Base-by-base conservation (phyloP, 129 eudicot species). In the Artemisia tridentata region DNA sequence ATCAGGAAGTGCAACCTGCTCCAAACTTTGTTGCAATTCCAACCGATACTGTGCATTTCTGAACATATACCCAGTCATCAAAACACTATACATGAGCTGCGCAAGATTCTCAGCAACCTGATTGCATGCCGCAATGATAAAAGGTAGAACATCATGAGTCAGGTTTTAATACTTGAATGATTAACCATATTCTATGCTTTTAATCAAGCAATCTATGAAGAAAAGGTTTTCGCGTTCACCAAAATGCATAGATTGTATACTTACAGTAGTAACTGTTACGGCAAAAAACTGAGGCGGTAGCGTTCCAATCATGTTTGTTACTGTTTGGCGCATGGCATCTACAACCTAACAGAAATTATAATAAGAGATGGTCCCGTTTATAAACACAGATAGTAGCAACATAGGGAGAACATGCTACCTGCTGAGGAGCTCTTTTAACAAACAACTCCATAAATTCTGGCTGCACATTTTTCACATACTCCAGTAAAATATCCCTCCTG, bases 51-150 rank as follows among this genome's bases (percentile, higher is more conserved):
- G 96, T 48, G 97, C 98, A 77, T 93, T 93, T 73, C 96, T 82
- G 70, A 93, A 93, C 98, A 93, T 93, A 78, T 93, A 93, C 48
- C 98, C 98, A 54, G 98, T 93, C 98, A 93, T 93, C 86, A 93
- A 62, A 58, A 93, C 96, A 79, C 98, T 89, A 78, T 89, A 89
- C 98, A 93, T 93, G 80, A 93, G 97, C 75, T 93, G 98, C 2
- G 98, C 98, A 74, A 93, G 89, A 82, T 93, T 93, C 86, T 93
- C 98, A 75, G 98, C 98, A 65, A 93, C 98, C 98, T 93, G 80
- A 49, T 78, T 67, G 66, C 74, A 62, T 19, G 41, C 45, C 64
- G 31, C 65, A 9, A 38, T 13, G 21, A 62, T 14, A 11, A 48
- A 56, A 38, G 47, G 51, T 7, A 74, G 34, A 62, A 15, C 60